Conservation (phyloP, 2,329 filamentous ascomycete genomes). For the Alternaria ethzedia region DNA sequence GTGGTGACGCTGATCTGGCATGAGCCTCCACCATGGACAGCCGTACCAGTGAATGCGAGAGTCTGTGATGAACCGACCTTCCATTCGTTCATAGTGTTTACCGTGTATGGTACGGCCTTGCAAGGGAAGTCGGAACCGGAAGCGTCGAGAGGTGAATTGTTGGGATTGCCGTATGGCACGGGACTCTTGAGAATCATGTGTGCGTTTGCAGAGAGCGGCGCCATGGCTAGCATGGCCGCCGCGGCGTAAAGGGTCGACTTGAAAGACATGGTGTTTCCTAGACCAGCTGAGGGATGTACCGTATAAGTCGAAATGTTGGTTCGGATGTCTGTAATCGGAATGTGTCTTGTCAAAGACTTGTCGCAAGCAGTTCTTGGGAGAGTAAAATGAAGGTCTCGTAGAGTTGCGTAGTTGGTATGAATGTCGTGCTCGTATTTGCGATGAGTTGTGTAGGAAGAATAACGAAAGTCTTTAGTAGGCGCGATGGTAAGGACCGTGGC, state of each 20-base stretch:
- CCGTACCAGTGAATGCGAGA: slow-evolving; percentile 72
- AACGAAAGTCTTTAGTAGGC: slow-evolving; percentile 16
- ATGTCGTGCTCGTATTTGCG: slow-evolving; percentile 15
- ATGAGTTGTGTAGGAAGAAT: slow-evolving; percentile 16
- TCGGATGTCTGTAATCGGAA: slow-evolving; percentile 1
- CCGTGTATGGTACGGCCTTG: slow-evolving; percentile 61
- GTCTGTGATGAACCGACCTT: slow-evolving; percentile 65
- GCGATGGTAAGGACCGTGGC: not conserved
- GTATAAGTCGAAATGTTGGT: slow-evolving; percentile 8
- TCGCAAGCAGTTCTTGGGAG: not conserved
- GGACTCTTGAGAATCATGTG: slow-evolving; percentile 80
- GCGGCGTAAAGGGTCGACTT: slow-evolving; percentile 17
- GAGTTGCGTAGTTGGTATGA: slow-evolving; percentile 4
- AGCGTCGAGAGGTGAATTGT: slow-evolving; percentile 67
- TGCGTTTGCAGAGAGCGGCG: slow-evolving; percentile 62
- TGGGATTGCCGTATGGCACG: slow-evolving; percentile 62
- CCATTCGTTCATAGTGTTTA: slow-evolving; percentile 64
- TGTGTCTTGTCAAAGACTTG: slow-evolving; percentile 6
- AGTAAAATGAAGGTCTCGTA: not conserved
- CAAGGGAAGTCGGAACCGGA: slow-evolving; percentile 79
- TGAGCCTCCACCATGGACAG: slow-evolving; percentile 86
- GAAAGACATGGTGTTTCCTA: slow-evolving; percentile 14
- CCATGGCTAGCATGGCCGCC: slow-evolving; percentile 51
- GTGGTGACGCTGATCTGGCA: slow-evolving; percentile 86
- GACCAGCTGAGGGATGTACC: slow-evolving; percentile 6